These are phyloP conservation scores for Elsinoe necatrix DNA, from an alignment of 2,329 filamentous ascomycete species.

Conservation along the genomic window DNA sequence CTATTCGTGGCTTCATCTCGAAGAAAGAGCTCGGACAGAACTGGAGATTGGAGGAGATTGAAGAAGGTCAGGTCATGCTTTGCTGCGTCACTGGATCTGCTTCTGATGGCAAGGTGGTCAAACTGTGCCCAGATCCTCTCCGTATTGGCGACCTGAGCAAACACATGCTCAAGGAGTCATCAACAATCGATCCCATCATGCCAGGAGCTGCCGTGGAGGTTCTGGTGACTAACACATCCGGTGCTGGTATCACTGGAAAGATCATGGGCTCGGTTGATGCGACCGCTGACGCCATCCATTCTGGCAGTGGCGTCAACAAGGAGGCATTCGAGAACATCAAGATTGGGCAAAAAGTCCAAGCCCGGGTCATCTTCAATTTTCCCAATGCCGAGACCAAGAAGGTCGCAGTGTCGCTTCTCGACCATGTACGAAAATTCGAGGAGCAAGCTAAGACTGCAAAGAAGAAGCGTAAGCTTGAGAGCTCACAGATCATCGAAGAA, in stretches of 20 bases:
- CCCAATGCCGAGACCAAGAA: constrained; percentile 71
- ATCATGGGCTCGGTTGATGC: constrained; percentile 86
- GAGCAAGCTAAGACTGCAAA: constrained; percentile 45
- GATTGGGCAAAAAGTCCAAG: constrained; percentile 74
- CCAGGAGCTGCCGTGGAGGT: constrained; percentile 87
- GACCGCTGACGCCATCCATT: constrained; percentile 85
- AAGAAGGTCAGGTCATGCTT: constrained; percentile 76
- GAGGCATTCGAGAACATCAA: constrained; percentile 72
- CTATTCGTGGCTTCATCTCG: constrained; percentile 73
- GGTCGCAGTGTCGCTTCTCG: constrained; percentile 76
- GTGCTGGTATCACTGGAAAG: constrained; percentile 75
- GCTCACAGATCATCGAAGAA: constrained; percentile 68
- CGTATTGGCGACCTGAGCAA: constrained; percentile 61
- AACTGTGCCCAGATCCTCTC: constrained; percentile 62
- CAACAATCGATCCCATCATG: constrained; percentile 80
- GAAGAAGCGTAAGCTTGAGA: constrained; percentile 46
- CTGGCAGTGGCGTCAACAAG: constrained; percentile 58
- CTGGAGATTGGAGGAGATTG: constrained; percentile 54
- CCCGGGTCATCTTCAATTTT: constrained; percentile 80
- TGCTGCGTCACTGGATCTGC: constrained; percentile 70
- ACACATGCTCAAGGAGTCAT: constrained; percentile 63
- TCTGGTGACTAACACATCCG: constrained; percentile 65
- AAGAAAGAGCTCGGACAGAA: constrained; percentile 68
- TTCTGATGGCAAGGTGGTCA: constrained; percentile 72
- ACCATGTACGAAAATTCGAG: constrained; percentile 56